phyloP scores from a whole-genome alignment of 75 land plant species.

The Selaginella moellendorffii region DNA sequence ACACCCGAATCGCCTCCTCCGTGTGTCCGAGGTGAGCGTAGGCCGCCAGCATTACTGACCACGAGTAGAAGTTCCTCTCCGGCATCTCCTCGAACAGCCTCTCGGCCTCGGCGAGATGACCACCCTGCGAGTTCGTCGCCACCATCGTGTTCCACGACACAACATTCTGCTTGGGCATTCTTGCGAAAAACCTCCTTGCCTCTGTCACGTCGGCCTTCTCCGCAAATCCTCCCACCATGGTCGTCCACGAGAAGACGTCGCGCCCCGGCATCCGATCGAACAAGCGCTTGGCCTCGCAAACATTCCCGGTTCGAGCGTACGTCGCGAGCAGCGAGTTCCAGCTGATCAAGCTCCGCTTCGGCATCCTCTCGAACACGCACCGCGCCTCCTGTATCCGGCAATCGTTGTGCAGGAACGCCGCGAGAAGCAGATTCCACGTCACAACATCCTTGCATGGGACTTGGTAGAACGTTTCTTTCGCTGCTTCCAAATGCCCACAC shows the following conservation, averaged over 20 bases:
- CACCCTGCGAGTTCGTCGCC: not conserved
- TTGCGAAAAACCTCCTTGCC: not conserved
- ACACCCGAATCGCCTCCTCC: not conserved
- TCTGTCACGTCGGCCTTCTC: not conserved
- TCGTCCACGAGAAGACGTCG: conserved; percentile 10
- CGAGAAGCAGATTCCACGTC: not conserved
- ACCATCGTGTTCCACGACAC: not conserved
- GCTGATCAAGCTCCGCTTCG: not conserved
- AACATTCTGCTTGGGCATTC: conserved; percentile 4
- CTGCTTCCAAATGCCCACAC: not conserved
- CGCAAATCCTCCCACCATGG: conserved; percentile 3
- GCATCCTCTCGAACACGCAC: not conserved
- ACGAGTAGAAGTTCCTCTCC: not conserved
- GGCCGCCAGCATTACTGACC: not conserved
- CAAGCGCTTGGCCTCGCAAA: not conserved
- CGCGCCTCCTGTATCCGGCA: not conserved
- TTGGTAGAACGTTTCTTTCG: not conserved
- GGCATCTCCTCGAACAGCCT: conserved; percentile 7
- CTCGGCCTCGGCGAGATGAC: not conserved
- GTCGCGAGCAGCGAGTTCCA: conserved; percentile 4
- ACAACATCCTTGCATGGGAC: not conserved
- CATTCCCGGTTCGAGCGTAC: not conserved
- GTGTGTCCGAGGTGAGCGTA: not conserved
- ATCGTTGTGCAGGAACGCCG: not conserved
- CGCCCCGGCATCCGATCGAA: conserved; percentile 3